Percentiles rank a stretch among this genome's conserved stretches.
These are phyloP conservation scores for Tilletia caries DNA, from an alignment of 1,284 basidiomycete genomes.

Conservation along the genomic window DNA sequence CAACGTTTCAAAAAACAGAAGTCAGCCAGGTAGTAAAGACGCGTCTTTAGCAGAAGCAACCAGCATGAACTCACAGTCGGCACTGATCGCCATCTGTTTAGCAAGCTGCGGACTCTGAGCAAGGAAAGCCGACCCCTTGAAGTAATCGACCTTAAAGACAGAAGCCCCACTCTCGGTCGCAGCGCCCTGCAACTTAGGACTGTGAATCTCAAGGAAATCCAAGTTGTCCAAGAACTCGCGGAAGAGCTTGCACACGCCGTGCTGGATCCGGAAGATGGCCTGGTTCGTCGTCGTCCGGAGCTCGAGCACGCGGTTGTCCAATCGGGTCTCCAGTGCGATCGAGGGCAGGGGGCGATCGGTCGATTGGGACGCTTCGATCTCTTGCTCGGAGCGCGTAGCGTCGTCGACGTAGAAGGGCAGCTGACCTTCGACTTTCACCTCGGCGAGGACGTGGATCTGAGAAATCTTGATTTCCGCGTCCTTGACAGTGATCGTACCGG, in stretches of 20 bases:
- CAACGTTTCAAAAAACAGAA: not conserved
- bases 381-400: conserved; percentile 77
- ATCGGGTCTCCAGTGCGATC: conserved; percentile 69
- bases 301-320: conserved; percentile 93
- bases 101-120: conserved; percentile 95
- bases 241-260: conserved; percentile 83
- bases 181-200: conserved; percentile 92
- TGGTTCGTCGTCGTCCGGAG: conserved; percentile 92
- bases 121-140: conserved; percentile 91
- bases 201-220: conserved; percentile 91
- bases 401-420: conserved; percentile 93
- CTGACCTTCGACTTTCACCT: conserved; percentile 60
- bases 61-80: conserved; percentile 69
- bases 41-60: not conserved
- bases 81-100: conserved; percentile 99
- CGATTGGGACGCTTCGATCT: conserved; percentile 61
- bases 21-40: not conserved
- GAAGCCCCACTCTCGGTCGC: conserved; percentile 95
- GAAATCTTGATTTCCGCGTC: conserved; percentile 83
- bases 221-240: conserved; percentile 73
- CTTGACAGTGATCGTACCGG: conserved; percentile 82
- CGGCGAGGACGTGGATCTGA: conserved; percentile 81
- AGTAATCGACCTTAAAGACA: conserved; percentile 97
- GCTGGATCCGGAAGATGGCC: conserved; percentile 89
- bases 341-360: conserved; percentile 49